Percentiles rank a stretch among this genome's conserved stretches.
phyloP scores from a whole-genome alignment of 805 yeast species.

The Yarrowia yakushimensis region DNA sequence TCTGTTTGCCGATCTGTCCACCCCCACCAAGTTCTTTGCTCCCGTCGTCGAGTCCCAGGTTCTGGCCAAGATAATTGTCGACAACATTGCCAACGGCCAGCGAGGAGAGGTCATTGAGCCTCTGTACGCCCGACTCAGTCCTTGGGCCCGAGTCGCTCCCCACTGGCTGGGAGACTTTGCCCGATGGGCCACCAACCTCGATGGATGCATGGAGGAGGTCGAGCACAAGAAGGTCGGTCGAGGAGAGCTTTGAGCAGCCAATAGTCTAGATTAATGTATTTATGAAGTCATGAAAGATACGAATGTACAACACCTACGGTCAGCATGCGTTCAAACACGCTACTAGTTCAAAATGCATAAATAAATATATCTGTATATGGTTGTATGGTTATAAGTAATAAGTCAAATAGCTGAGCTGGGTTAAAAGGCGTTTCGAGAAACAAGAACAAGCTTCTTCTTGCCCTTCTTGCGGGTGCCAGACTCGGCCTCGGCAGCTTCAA shows the following conservation, averaged over 20 bases:
- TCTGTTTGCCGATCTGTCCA: slow-evolving; percentile 67
- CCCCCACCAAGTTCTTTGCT: slow-evolving; percentile 74
- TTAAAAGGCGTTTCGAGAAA: slow-evolving; percentile 29
- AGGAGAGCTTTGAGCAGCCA: background rate
- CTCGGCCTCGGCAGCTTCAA: slow-evolving; percentile 27
- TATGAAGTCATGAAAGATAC: background rate
- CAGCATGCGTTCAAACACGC: background rate
- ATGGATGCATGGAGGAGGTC: slow-evolving; percentile 24
- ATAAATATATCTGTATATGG: slow-evolving; percentile 25
- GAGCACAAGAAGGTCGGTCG: slow-evolving; percentile 24
- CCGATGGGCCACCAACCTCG: slow-evolving; percentile 25
- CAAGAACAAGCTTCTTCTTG: slow-evolving; percentile 35
- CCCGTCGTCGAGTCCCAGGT: slow-evolving; percentile 71
- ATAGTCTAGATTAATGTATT: background rate
- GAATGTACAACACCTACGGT: background rate
- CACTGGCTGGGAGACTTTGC: slow-evolving; percentile 17
- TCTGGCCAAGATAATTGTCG: slow-evolving; percentile 59
- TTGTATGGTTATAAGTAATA: slow-evolving; percentile 20
- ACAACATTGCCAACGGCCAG: slow-evolving; percentile 56
- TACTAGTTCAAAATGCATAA: slow-evolving; percentile 10
- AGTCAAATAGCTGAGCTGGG: background rate
- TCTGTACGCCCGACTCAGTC: slow-evolving; percentile 69
- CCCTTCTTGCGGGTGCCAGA: slow-evolving; percentile 28
- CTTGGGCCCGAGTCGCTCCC: slow-evolving; percentile 36
- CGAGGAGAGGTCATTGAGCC: slow-evolving; percentile 73